A percentile compares a stretch with the other conserved stretches of the same genome.
phyloP scores from a whole-genome alignment of 345 rosid genomes.

The Orychophragmus violaceus region DNA sequence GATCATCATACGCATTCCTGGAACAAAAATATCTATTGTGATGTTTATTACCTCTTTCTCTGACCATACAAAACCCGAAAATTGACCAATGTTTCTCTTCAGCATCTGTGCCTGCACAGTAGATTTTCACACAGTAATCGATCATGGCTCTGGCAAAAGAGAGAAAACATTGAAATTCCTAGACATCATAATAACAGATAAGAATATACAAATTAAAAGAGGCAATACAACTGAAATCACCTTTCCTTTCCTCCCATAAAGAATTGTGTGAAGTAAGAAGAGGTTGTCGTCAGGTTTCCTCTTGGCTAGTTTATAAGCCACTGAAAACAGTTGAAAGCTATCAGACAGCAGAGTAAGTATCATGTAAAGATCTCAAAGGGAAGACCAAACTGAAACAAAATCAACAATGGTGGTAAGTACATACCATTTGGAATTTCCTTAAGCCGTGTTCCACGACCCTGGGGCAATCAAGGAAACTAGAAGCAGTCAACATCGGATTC shows the following conservation, averaged over 20 bases:
- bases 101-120: conserved; percentile 57
- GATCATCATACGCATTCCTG: neutral
- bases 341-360: neutral
- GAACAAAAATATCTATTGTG: neutral
- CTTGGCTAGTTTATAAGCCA: conserved; percentile 93
- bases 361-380: no score
- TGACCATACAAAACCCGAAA: conserved; percentile 90
- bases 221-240: no score
- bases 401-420: neutral
- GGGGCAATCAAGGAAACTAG: conserved; percentile 17
- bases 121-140: conserved; percentile 13
- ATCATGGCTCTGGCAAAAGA: conserved; percentile 3
- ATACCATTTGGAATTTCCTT: conserved; percentile 92
- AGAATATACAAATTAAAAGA: neutral
- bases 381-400: no score
- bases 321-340: conserved; percentile 44
- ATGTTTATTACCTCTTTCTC: conserved; percentile 58
- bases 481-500: neutral
- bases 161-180: neutral
- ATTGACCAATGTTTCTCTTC: conserved; percentile 81
- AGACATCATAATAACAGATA: neutral
- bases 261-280: conserved; percentile 69
- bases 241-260: conserved; percentile 96
- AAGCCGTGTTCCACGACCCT: conserved; percentile 88
- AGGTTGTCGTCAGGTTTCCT: conserved; percentile 86